Evolutionary conservation across 805 yeast species (phyloP).

Genomic region (Candida namnaoensis): DNA sequence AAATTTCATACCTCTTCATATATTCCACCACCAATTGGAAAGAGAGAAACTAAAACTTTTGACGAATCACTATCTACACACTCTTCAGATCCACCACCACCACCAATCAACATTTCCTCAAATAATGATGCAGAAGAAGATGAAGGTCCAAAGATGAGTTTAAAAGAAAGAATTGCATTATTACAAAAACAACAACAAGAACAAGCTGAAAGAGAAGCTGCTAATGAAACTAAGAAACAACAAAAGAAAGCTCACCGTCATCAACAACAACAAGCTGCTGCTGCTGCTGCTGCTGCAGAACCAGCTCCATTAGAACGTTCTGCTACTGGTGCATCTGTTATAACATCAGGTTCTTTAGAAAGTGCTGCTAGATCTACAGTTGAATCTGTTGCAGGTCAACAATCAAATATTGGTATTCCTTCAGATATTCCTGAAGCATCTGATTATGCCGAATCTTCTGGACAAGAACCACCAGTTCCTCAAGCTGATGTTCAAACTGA

Average conservation of each 20-base stretch:
- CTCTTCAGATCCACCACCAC: slow-evolving; percentile 22
- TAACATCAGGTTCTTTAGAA: too few species aligned
- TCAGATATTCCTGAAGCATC: not conserved
- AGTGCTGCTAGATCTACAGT: too few species aligned
- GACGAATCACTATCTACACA: slow-evolving; percentile 4
- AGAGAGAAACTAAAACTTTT: not conserved
- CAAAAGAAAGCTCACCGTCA: slow-evolving; percentile 37
- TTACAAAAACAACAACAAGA: slow-evolving; percentile 76
- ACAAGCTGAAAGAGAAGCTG: slow-evolving; percentile 67
- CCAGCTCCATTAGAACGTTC: not conserved
- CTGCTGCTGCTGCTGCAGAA: not conserved
- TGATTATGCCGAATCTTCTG: not conserved
- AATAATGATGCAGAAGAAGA: slow-evolving; percentile 28
- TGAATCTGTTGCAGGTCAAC: too few species aligned
- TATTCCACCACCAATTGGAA: slow-evolving; percentile 12
- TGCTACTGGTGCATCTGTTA: too few species aligned
- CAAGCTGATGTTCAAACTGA: slow-evolving; percentile 1
- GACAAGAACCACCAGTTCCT: not conserved
- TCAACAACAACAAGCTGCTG: slow-evolving; percentile 1
- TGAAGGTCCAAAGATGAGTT: slow-evolving; percentile 66
- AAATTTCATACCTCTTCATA: slow-evolving; percentile 9
- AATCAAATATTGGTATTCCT: too few species aligned
- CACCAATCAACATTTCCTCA: slow-evolving; percentile 11
- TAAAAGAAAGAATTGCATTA: slow-evolving; percentile 80
- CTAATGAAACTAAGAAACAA: slow-evolving; percentile 41